phyloP scores from a whole-genome alignment of 164 flowering plant genomes.

The Chimonanthus praecox region DNA sequence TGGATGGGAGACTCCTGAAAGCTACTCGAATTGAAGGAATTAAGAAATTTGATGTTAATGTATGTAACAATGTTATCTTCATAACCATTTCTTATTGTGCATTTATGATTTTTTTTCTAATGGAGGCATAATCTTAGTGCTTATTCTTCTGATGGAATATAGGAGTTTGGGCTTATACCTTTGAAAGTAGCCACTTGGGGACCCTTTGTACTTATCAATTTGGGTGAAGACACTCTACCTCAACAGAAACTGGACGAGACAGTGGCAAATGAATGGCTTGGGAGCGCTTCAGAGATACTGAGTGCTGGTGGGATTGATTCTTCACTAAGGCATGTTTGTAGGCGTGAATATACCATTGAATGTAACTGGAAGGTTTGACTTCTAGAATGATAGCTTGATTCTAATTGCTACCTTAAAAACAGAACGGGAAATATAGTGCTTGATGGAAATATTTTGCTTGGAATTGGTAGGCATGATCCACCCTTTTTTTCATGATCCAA shows the following conservation, averaged over 20 bases:
- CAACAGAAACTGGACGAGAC: slow-evolving; percentile 20
- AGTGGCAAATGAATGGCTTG: slow-evolving; percentile 76
- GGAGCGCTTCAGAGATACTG: slow-evolving; percentile 56
- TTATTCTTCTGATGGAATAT: slow-evolving; percentile 12
- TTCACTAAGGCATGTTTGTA: slow-evolving; percentile 56
- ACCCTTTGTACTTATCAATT: slow-evolving; percentile 71
- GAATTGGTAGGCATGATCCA: background rate
- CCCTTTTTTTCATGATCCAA: background rate
- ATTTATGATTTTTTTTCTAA: background rate
- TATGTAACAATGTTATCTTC: slow-evolving; percentile 24
- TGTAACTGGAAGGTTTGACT: slow-evolving; percentile 91
- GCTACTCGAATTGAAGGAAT: slow-evolving; percentile 76
- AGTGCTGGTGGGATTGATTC: slow-evolving; percentile 50
- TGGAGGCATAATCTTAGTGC: slow-evolving; percentile 12
- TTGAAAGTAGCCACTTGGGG: slow-evolving; percentile 73
- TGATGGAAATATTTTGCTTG: background rate
- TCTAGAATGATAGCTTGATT: background rate
- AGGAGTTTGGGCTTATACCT: slow-evolving; percentile 86
- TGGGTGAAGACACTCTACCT: slow-evolving; percentile 25
- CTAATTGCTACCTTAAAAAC: background rate
- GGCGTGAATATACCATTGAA: slow-evolving; percentile 78
- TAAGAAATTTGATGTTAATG: slow-evolving; percentile 51
- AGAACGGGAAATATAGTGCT: background rate
- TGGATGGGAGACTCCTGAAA: slow-evolving; percentile 74
- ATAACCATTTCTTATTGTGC: background rate